Percentiles rank a stretch among this genome's conserved stretches.
Evolutionary conservation across 208 protist species (phyloP).

Genomic region (Trypanosomatidae sp.): DNA sequence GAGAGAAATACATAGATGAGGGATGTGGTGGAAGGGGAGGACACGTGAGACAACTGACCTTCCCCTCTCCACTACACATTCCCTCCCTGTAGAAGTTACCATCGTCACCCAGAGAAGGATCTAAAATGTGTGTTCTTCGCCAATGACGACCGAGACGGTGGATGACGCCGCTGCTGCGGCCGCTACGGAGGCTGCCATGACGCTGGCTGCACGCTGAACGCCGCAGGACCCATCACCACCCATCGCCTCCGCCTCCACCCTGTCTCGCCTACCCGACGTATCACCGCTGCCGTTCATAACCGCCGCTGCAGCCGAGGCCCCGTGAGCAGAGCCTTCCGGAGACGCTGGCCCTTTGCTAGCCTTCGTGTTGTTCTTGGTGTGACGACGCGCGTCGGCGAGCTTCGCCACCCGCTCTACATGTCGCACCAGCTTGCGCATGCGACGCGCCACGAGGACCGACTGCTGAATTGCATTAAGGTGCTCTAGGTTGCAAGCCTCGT

Average conservation of each 20-base stretch:
- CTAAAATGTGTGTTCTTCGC: conserved; percentile 32
- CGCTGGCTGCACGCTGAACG: not conserved
- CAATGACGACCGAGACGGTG: conserved; percentile 5
- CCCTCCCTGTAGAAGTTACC: not conserved
- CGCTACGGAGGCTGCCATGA: conserved; percentile 13
- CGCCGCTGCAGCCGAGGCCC: not conserved
- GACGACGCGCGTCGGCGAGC: conserved; percentile 48
- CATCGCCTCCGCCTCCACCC: not conserved
- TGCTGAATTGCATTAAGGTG: conserved; percentile 60
- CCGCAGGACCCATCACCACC: not conserved
- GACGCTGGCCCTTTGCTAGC: not conserved
- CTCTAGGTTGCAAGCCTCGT: conserved; percentile 9
- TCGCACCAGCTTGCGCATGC: conserved; percentile 81
- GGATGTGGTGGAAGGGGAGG: not conserved
- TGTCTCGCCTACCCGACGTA: not conserved
- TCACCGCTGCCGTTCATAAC: not conserved
- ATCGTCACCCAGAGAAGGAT: not conserved
- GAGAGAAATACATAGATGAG: not conserved
- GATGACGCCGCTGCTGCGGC: conserved; percentile 15
- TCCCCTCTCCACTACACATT: not conserved
- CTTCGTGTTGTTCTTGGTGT: conserved; percentile 24
- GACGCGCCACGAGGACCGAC: conserved; percentile 77
- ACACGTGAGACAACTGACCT: not conserved
- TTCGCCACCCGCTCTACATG: conserved; percentile 74
- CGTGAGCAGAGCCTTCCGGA: not conserved